Evolutionary conservation across 768 basidiomycete genomes (phyloP).

Genomic region (Hirschioporus abietinus): DNA sequence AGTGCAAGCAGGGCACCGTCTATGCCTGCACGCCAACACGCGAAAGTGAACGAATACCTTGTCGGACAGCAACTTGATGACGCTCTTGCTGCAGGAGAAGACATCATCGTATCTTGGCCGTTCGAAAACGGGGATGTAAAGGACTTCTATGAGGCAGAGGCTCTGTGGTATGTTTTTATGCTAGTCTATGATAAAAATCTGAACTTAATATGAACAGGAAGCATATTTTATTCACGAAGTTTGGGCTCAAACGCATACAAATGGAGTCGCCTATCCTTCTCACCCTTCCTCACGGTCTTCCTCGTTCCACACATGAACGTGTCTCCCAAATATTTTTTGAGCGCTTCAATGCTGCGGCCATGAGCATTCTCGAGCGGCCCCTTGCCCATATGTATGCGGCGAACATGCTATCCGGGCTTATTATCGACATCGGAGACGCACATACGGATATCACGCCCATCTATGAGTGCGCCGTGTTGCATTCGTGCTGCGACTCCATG

Average conservation of each 20-base stretch:
- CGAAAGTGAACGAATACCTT: conserved; percentile 71
- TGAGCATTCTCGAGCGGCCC: conserved; percentile 77
- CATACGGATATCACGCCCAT: conserved; percentile 75
- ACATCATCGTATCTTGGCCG: conserved; percentile 76
- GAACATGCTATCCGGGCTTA: conserved; percentile 64
- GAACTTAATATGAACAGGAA: conserved; percentile 52
- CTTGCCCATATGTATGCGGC: conserved; percentile 80
- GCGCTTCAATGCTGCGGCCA: conserved; percentile 83
- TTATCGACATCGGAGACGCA: conserved; percentile 77
- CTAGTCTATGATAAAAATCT: not conserved
- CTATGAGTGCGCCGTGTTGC: conserved; percentile 63
- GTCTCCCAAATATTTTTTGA: conserved; percentile 87
- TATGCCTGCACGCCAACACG: conserved; percentile 40
- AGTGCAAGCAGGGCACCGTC: conserved; percentile 41
- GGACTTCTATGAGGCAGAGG: conserved; percentile 85
- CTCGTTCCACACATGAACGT: conserved; percentile 62
- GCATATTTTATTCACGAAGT: conserved; percentile 67
- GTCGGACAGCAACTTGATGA: conserved; percentile 80
- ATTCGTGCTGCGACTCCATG: conserved; percentile 49
- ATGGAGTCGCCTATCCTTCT: conserved; percentile 86
- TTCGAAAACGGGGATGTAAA: conserved; percentile 66
- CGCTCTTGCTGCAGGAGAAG: conserved; percentile 67
- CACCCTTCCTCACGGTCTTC: conserved; percentile 58
- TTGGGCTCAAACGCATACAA: conserved; percentile 74
- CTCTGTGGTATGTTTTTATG: conserved; percentile 64